These are phyloP conservation scores for Cotoneaster glaucophyllus DNA, from an alignment of 306 rosid species.

Conservation along the genomic window DNA sequence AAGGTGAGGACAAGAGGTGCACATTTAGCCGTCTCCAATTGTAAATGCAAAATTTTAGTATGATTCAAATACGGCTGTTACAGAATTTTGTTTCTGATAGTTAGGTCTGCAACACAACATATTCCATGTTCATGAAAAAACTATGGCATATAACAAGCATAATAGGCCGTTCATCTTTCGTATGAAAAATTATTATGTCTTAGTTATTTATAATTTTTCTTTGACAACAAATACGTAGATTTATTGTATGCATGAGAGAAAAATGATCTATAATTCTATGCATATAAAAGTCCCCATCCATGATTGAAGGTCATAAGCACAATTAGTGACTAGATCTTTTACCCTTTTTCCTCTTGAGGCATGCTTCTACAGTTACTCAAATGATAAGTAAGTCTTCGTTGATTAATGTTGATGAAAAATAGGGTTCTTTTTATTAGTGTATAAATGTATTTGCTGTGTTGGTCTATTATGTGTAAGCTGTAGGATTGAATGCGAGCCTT, in stretches of 20 bases:
- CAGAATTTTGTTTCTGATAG: not conserved
- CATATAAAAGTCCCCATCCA: not conserved
- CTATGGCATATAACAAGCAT: not conserved
- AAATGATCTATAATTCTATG: not conserved
- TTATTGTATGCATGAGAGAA: not conserved
- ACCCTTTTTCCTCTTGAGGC: not conserved
- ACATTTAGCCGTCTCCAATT: not conserved
- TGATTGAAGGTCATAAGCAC: not conserved
- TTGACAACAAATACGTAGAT: not conserved
- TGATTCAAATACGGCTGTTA: not conserved
- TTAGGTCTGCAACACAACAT: not conserved
- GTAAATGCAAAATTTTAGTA: not conserved
- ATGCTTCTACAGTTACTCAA: not conserved
- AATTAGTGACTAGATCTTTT: not conserved
- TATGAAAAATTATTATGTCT: not conserved
- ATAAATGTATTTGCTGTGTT: too few relatives aligned
- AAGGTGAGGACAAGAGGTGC: constrained; percentile 5
- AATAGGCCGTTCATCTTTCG: not conserved
- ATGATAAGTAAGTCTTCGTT: not conserved
- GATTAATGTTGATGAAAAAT: not conserved
- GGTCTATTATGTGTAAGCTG: accelerated
- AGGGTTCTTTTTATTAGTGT: too few relatives aligned
- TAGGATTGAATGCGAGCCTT: too few relatives aligned
- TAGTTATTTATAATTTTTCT: not conserved
- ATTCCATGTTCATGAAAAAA: not conserved